Evolutionary conservation across 345 rosid species (phyloP), one percentile per base, ranked within the genome.

Genomic region (Salix exigua): DNA sequence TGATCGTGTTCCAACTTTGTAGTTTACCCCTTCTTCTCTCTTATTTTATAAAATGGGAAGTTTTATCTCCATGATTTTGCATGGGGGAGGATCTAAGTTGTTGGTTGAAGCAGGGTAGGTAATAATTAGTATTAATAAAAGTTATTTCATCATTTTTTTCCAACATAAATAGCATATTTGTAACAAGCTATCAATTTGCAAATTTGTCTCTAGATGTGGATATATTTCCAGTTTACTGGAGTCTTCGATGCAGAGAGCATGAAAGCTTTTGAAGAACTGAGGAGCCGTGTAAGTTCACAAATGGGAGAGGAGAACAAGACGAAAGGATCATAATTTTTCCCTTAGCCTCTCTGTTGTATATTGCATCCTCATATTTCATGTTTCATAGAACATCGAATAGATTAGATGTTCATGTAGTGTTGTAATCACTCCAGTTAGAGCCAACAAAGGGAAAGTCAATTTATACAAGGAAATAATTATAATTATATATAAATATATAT

Each of bases 191-290:
- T 33, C 37, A 33, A 5, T 33, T 33, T 33, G 37, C 37, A 33
- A 33, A 33, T 33, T 33, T 33, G 37, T 33, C 37, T 33, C 7
- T 33, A 5, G 37, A 33, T 33, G 37, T 33, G 37, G 37, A 33
- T 33, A 33, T 33, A 33, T 33, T 33, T 33, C 37, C 7, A 33
- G 7, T 5, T 33, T 33, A 33, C 96, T 2, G 99, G 98, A 63
- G 99, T 97, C 11, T 96, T 96, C 82, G 96, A 96, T 80, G 95
- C 92, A 26, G 97, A 93, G 70, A 96, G 98, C 89, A 96, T 96
- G 99, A 93, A 91, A 87, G 97, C 94, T 67, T 96, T 96, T 76
- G 98, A 93, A 87, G 98, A 92, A 28, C 85, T 96, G 72, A 85
- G 98, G 80, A 88, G 87, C 78, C 94, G 93, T 30, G 89, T 89